Evolutionary conservation across 2,329 filamentous ascomycete species (phyloP), one percentile per base, ranked within the genome.

Genomic region (Didymella keratinophila): DNA sequence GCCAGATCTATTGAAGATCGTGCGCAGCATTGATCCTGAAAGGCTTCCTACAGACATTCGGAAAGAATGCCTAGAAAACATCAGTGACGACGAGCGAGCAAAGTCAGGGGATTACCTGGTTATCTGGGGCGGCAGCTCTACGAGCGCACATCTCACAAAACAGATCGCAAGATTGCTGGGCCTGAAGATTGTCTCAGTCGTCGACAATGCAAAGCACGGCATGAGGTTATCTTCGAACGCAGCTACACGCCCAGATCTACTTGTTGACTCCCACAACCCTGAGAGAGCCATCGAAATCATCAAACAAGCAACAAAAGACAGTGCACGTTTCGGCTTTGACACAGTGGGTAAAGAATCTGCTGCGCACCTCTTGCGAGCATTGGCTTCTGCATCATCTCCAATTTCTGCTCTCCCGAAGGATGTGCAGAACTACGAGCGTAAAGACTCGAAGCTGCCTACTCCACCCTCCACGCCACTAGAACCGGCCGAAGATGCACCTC

Each of bases 121-220:
- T 1, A 85, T 93, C 45, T 93, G 90, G 89, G 90, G 90, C 56
- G 90, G 73, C 8, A 91, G 88, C 1, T 89, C 88, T 0, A 91
- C 88, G 0, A 90, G 87, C 1, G 90, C 89, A 0, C 84, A 87
- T 62, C 79, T 90, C 7, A 81, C 85, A 0, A 81, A 89, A 3
- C 90, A 93, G 67, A 81, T 93, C 1, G 89, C 89, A 0, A 86
- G 87, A 39, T 78, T 90, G 0, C 85, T 83, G 0, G 89, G 89
- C 0, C 75, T 93, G 0, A 84, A 81, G 27, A 87, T 91, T 1
- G 84, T 89, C 25, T 83, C 85, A 2, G 81, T 92, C 0, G 86
- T 89, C 0, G 89, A 93, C 65, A 82, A 84, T 4, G 87, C 84
- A 1, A 87, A 87, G 57, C 89, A 91, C 62, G 89, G 89, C 0